Percentiles rank a stretch among this genome's conserved stretches.
Evolutionary conservation across 2,329 filamentous ascomycete genomes (phyloP).

Genomic region (Aschersonia sp.): DNA sequence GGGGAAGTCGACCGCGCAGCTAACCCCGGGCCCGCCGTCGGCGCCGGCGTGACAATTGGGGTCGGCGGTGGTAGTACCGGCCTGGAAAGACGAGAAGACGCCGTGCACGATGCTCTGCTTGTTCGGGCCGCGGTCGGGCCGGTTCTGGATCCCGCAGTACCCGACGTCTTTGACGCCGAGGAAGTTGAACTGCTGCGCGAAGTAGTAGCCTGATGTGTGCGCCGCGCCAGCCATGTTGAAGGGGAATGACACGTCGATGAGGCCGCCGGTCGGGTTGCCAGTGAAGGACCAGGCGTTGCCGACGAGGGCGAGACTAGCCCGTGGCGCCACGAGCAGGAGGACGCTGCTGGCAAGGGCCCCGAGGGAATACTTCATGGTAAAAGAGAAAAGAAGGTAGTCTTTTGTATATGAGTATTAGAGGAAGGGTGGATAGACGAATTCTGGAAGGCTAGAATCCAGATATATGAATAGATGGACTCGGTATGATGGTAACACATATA

Average conservation of each 20-base stretch:
- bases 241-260: constrained; percentile 10
- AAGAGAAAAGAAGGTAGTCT: too few relatives aligned
- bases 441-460: too few relatives aligned
- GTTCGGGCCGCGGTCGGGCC: constrained; percentile 6
- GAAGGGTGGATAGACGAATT: too few relatives aligned
- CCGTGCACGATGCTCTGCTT: constrained; percentile 6
- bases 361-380: too few relatives aligned
- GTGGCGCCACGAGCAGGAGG: too few relatives aligned
- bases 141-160: constrained; percentile 10
- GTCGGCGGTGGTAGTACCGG: constrained; percentile 6
- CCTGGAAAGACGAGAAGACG: constrained; percentile 10
- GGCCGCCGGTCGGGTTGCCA: constrained; percentile 3
- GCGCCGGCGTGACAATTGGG: constrained; percentile 11
- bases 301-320: background rate
- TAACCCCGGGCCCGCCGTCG: constrained; percentile 11
- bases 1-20: constrained; percentile 7
- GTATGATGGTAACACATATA: too few relatives aligned
- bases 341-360: too few relatives aligned
- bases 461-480: too few relatives aligned
- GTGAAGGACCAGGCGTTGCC: constrained; percentile 2
- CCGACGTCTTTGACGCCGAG: constrained; percentile 2
- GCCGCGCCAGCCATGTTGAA: constrained; percentile 8
- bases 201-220: constrained; percentile 9
- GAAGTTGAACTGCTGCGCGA: constrained; percentile 10
- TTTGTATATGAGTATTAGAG: too few relatives aligned